phyloP scores from a whole-genome alignment of 2,329 filamentous ascomycete species.

The Monosporascus cannonballus region DNA sequence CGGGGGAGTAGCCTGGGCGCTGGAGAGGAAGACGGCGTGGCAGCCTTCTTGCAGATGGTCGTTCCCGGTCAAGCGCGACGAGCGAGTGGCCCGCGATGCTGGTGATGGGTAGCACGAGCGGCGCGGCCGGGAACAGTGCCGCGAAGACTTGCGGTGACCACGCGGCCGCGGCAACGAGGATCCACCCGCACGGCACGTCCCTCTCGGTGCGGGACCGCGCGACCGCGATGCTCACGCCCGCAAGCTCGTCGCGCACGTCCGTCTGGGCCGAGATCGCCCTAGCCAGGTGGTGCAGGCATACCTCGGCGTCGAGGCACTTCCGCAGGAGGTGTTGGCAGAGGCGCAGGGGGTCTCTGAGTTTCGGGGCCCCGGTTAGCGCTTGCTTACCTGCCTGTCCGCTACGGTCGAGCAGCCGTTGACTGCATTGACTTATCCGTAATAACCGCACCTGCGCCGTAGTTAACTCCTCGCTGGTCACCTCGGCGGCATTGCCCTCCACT shows the following conservation, averaged over 20 bases:
- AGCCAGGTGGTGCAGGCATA: slow-evolving; percentile 60
- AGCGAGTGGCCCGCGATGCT: slow-evolving; percentile 68
- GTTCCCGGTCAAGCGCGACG: slow-evolving; percentile 44
- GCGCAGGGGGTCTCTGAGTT: slow-evolving; percentile 54
- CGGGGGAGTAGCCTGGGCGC: slow-evolving; percentile 58
- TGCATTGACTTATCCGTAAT: not conserved
- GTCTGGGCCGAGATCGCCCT: slow-evolving; percentile 45
- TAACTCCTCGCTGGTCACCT: slow-evolving; percentile 54
- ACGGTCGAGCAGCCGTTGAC: too few species aligned
- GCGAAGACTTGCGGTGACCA: slow-evolving; percentile 66
- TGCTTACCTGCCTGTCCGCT: not conserved
- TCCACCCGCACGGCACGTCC: slow-evolving; percentile 54
- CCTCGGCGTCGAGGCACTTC: slow-evolving; percentile 51
- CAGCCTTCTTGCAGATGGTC: slow-evolving; percentile 40
- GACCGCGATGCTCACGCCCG: slow-evolving; percentile 44
- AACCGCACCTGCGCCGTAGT: slow-evolving; percentile 60
- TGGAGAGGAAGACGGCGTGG: slow-evolving; percentile 64
- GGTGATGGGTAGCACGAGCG: slow-evolving; percentile 47
- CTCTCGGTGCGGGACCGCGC: slow-evolving; percentile 36
- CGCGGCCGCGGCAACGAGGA: slow-evolving; percentile 63
- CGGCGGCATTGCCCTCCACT: slow-evolving; percentile 47
- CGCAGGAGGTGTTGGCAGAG: slow-evolving; percentile 62
- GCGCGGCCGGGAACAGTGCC: slow-evolving; percentile 55
- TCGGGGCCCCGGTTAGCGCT: not conserved
- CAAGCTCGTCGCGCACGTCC: slow-evolving; percentile 44